phyloP scores from a whole-genome alignment of 306 rosid species.

The Ormosia semicastrata region DNA sequence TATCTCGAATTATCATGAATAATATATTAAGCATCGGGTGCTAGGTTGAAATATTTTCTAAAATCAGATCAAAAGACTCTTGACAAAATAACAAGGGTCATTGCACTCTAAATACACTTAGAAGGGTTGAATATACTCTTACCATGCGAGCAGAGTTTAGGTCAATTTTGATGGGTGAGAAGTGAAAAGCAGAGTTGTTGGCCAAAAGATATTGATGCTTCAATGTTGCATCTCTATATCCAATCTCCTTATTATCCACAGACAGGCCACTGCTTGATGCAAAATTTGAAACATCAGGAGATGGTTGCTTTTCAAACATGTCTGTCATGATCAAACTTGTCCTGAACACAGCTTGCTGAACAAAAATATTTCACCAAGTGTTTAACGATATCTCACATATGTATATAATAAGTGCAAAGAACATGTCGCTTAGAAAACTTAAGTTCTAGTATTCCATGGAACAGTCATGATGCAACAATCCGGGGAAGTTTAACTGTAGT shows the following conservation, averaged over 20 bases:
- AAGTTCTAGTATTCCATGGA: conserved; percentile 24
- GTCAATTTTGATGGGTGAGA: conserved; percentile 30
- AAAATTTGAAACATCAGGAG: conserved; percentile 36
- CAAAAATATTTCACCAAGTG: conserved; percentile 9
- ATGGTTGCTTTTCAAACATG: conserved; percentile 45
- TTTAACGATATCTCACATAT: conserved; percentile 24
- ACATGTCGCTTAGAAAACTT: conserved; percentile 32
- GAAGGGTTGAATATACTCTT: conserved; percentile 12
- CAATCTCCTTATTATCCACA: conserved; percentile 55
- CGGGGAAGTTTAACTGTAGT: conserved; percentile 29
- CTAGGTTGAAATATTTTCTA: not conserved
- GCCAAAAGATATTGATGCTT: conserved; percentile 23
- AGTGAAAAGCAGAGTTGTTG: conserved; percentile 16
- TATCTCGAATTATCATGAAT: not conserved
- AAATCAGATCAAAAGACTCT: not conserved
- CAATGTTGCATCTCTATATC: conserved; percentile 29
- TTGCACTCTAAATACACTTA: not conserved
- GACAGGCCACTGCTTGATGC: conserved; percentile 45
- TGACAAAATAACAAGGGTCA: not conserved
- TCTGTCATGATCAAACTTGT: conserved; percentile 42
- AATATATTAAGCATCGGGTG: not conserved
- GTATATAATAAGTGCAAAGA: conserved; percentile 26
- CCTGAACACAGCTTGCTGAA: conserved; percentile 5
- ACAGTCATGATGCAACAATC: conserved; percentile 27
- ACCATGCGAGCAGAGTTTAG: conserved; percentile 55